phyloP scores from a whole-genome alignment of 2,329 filamentous ascomycete species.

The Hypoxylon sp. region DNA sequence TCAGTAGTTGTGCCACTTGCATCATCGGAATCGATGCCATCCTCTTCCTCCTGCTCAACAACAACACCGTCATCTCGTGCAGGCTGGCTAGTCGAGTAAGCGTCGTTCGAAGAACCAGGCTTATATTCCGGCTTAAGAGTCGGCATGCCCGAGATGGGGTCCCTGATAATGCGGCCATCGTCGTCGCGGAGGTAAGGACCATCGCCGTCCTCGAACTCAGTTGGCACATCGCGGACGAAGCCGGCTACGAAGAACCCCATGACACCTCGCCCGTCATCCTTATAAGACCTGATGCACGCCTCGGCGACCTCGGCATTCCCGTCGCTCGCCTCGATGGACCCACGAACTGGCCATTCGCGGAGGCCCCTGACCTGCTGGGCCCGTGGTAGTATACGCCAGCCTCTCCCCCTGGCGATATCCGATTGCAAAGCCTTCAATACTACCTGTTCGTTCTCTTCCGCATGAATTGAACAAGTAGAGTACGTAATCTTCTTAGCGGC shows the following conservation, averaged over 20 bases:
- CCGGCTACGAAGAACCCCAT: slow-evolving; percentile 98
- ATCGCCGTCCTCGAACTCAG: slow-evolving; percentile 37
- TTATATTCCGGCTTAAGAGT: slow-evolving; percentile 48
- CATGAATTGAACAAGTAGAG: slow-evolving; percentile 91
- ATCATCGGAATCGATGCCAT: slow-evolving; percentile 32
- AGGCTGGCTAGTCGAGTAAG: slow-evolving; percentile 55
- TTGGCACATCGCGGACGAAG: slow-evolving; percentile 73
- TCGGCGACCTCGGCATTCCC: slow-evolving; percentile 71
- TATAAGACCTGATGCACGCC: slow-evolving; percentile 84
- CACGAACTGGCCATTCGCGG: slow-evolving; percentile 78
- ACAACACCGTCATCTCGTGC: slow-evolving; percentile 55
- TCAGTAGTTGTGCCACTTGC: slow-evolving; percentile 23
- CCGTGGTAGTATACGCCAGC: slow-evolving; percentile 82
- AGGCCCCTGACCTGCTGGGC: slow-evolving; percentile 82
- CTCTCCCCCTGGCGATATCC: slow-evolving; percentile 71
- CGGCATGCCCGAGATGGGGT: slow-evolving; percentile 49
- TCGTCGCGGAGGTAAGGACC: slow-evolving; percentile 51
- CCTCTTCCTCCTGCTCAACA: slow-evolving; percentile 48
- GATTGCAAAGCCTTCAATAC: slow-evolving; percentile 79
- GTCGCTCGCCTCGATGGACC: slow-evolving; percentile 62
- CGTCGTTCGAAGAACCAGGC: slow-evolving; percentile 56
- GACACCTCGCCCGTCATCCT: slow-evolving; percentile 83
- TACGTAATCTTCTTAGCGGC: slow-evolving; percentile 83
- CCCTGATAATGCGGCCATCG: slow-evolving; percentile 50
- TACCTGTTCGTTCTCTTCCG: slow-evolving; percentile 89